A percentile compares a stretch with the other conserved stretches of the same genome.
phyloP scores from a whole-genome alignment of 2,329 filamentous ascomycete genomes.

The Arthrobotrys entomopaga region DNA sequence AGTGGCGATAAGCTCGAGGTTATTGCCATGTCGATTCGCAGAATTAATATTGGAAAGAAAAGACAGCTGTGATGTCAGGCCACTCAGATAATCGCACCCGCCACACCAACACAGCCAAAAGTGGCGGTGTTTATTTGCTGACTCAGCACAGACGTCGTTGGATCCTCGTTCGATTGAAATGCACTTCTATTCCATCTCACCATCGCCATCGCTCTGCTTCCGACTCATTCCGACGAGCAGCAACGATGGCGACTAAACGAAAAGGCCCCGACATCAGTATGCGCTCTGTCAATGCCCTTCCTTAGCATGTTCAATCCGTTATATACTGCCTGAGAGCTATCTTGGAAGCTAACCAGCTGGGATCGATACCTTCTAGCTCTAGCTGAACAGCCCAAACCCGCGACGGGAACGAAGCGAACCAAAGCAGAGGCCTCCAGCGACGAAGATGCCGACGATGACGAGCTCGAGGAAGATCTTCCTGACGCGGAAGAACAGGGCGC shows the following conservation, averaged over 20 bases:
- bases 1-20: background rate
- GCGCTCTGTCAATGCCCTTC: background rate
- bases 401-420: slow-evolving; percentile 40
- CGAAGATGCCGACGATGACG: slow-evolving; percentile 36
- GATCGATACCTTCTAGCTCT: slow-evolving; percentile 9
- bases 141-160: background rate
- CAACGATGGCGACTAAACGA: slow-evolving; percentile 54
- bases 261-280: slow-evolving; percentile 47
- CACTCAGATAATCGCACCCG: slow-evolving; percentile 24
- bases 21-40: background rate
- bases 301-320: slow-evolving; percentile 3
- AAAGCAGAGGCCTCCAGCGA: slow-evolving; percentile 41
- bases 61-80: slow-evolving; percentile 44
- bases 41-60: background rate
- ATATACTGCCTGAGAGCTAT: slow-evolving; percentile 8
- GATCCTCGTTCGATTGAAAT: slow-evolving; percentile 13
- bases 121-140: slow-evolving; percentile 19
- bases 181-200: background rate
- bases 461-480: slow-evolving; percentile 42
- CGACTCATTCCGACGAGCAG: slow-evolving; percentile 5
- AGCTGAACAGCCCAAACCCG: slow-evolving; percentile 44
- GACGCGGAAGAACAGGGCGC: slow-evolving; percentile 48
- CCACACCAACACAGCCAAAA: slow-evolving; percentile 27
- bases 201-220: slow-evolving; percentile 36
- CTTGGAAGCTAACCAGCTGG: slow-evolving; percentile 31